Evolutionary conservation across 441 rosid genomes (phyloP), one percentile per base, ranked within the genome.

Genomic region (Populus trichocarpa): DNA sequence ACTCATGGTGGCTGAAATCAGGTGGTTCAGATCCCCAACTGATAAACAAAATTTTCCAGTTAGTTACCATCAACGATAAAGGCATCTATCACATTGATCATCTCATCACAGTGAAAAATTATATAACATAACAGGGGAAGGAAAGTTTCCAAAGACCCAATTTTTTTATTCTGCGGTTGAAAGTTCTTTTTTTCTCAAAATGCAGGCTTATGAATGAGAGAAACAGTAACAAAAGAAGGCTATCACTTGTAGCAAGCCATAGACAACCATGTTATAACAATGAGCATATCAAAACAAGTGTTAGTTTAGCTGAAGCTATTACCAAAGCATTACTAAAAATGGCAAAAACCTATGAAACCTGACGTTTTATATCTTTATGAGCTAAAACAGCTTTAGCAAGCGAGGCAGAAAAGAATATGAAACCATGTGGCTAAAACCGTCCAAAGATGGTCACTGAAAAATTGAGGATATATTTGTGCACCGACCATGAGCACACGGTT

Each of bases 21-120:
- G 32, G 32, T 30, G 32, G 32, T 30, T 30, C 32, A 30, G 32
- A 30, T 30, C 32, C 32, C 32, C 32, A 30, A 88, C 91, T 88
- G 81, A 64, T 35, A 65, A 67, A 72, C 73, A 16, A 61, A 20
- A 33, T 25, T 26, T 14, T 14, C 69, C 35, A 30, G 76, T 78
- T 20, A 78, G 77, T 8, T 30, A n/a, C 57, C 70, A 20, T 23
- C 20, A 18, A 73, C 14, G 69, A 68, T 50, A 7, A 32, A 57
- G n/a, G 69, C 28, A 46, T 6, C 40, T 20, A 61, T 8, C 68
- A 64, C 14, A 64, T 63, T 35, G 67, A 18, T 13, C 33, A 67
- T 66, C 28, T 20, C 22, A 76, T 57, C 23, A 23, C 20, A 72
- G n/a, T 64, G 75, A 26, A 65, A 13, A 59, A 57, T 25, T 28